Evolutionary conservation across 805 yeast species (phyloP).

Genomic region (Metschnikowia drakensbergensis): DNA sequence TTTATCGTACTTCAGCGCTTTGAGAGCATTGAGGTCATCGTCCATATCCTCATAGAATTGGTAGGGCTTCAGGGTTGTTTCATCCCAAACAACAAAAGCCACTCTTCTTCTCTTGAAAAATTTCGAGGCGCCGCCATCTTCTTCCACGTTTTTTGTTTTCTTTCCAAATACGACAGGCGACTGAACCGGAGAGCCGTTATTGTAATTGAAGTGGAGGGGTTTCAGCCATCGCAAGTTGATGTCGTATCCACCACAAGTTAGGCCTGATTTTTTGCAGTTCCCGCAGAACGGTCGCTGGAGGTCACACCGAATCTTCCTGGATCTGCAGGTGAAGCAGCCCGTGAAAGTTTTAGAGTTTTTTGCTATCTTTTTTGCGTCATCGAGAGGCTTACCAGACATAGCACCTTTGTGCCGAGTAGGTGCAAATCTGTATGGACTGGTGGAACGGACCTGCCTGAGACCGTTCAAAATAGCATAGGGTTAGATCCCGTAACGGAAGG

Average conservation of each 20-base stretch:
- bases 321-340: conserved; percentile 86
- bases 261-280: conserved; percentile 64
- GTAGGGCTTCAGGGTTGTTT: conserved; percentile 45
- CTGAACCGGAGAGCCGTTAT: conserved; percentile 27
- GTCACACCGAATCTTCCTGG: conserved; percentile 79
- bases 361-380: neutral
- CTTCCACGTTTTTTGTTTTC: conserved; percentile 15
- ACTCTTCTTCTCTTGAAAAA: conserved; percentile 67
- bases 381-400: neutral
- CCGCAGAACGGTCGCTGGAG: conserved; percentile 63
- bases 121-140: conserved; percentile 24
- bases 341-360: conserved; percentile 60
- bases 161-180: conserved; percentile 30
- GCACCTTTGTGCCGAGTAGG: neutral
- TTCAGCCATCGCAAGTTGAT: conserved; percentile 77
- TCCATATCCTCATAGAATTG: conserved; percentile 83
- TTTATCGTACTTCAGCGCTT: conserved; percentile 30
- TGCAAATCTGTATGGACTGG: neutral
- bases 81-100: conserved; percentile 70
- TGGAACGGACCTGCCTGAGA: neutral
- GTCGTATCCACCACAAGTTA: conserved; percentile 78
- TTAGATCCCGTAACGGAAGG: neutral
- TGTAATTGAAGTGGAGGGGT: conserved; percentile 38
- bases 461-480: neutral
- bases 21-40: conserved; percentile 47